Evolutionary conservation across 2,329 filamentous ascomycete genomes (phyloP).

Genomic region (Verticillium dahliae): DNA sequence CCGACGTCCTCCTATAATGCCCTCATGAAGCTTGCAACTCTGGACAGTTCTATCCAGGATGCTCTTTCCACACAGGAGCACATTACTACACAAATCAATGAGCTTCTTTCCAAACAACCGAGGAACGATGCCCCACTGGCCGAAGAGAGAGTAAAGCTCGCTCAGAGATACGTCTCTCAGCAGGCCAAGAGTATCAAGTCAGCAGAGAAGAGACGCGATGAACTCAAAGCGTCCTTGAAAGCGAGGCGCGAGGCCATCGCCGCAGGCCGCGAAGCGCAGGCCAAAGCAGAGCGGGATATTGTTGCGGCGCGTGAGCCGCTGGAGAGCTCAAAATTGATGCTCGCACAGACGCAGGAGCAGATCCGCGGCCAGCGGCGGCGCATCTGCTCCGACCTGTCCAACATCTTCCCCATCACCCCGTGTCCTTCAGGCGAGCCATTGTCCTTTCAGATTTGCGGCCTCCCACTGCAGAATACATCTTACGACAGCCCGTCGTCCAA

Average conservation of each 20-base stretch:
- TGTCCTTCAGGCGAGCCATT: conserved; percentile 51
- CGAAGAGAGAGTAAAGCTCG: conserved; percentile 39
- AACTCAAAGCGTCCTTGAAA: conserved; percentile 60
- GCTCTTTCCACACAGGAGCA: conserved; percentile 70
- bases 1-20: conserved; percentile 78
- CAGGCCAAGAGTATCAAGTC: conserved; percentile 62
- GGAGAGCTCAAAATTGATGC: conserved; percentile 43
- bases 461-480: conserved; percentile 73
- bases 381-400: conserved; percentile 74
- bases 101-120: conserved; percentile 36
- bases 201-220: conserved; percentile 56
- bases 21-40: conserved; percentile 78
- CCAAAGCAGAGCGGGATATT: conserved; percentile 53
- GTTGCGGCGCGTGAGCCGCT: conserved; percentile 55
- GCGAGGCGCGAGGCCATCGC: conserved; percentile 62
- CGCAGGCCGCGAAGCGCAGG: conserved; percentile 53
- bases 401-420: conserved; percentile 76
- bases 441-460: conserved; percentile 74
- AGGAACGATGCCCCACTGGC: conserved; percentile 39
- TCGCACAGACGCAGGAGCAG: conserved; percentile 53
- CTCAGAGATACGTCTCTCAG: conserved; percentile 47
- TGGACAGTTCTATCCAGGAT: conserved; percentile 89
- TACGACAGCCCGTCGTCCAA: conserved; percentile 49
- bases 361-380: conserved; percentile 83
- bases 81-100: conserved; percentile 73